Base-by-base conservation (phyloP, 2,329 filamentous ascomycete species). In the Colletotrichum lindemuthianum region DNA sequence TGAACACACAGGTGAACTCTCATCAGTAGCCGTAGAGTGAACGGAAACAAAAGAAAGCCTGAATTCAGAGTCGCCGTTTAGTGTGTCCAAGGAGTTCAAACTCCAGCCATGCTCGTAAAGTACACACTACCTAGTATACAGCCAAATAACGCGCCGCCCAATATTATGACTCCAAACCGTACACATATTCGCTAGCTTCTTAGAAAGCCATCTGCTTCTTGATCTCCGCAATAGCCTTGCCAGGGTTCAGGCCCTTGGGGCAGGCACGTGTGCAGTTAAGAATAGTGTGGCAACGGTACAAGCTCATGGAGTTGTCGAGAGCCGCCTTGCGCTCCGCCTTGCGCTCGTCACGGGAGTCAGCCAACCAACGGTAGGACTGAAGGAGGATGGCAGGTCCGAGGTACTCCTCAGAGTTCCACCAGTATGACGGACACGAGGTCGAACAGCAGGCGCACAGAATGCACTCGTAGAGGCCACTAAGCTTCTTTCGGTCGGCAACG, bases 321-420 rank as follows among this genome's bases (percentile, higher is more conserved):
- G 91, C 92, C 70, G 90, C 88, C 87, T 96, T 96, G 78, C 96
- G 91, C 86, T 97, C 89, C 64, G 86, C 89, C 73, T 86, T 96
- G 79, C 88, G 89, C 88, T 97, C 91, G 78, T 99, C 96, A 80
- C 96, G 91, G 47, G 92, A 96, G 79, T 99, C 96, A 75, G 90
- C 91, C 70, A 99, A 86, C 96, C 96, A 99, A 76, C 95, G 90
- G 89, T 98, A 99, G 8, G 93, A 97, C 83, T 99, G 96, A 70
- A 99, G 89, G 57, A 99, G 91, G 67, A 99, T 92, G 70, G 96
- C 96, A 65, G 96, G 96, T 69, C 96, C 96, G 54, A 99, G 92
- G 84, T 99, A 99, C 81, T 98, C 94, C 82, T 98, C 94, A 72
- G 91, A 90, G 86, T 99, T 99, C 96, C 96, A 99, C 96, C 96